phyloP scores from a whole-genome alignment of 148 eudicot genomes.

The Polygonum aviculare region DNA sequence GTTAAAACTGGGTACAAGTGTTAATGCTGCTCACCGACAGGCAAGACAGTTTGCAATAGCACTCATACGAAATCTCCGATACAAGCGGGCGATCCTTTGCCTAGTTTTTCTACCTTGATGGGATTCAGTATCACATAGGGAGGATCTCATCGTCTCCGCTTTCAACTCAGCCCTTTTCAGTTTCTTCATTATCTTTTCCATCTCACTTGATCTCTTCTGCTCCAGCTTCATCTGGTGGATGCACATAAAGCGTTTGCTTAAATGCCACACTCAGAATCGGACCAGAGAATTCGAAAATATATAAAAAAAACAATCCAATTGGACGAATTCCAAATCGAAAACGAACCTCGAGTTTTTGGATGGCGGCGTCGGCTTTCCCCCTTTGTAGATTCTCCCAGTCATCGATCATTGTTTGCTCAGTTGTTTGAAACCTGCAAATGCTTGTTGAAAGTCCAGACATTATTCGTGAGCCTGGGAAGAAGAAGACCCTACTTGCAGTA shows the following conservation, averaged over 20 bases:
- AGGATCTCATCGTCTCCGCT: constrained; percentile 64
- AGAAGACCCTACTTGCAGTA: no score
- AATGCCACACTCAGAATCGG: not conserved
- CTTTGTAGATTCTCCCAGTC: constrained; percentile 90
- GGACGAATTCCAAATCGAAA: not conserved
- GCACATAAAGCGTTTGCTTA: not conserved
- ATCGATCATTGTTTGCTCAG: constrained; percentile 64
- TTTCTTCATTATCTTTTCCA: constrained; percentile 65
- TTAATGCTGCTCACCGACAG: not conserved
- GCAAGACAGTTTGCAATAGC: not conserved
- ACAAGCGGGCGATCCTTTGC: not conserved
- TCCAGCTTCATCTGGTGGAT: constrained; percentile 71
- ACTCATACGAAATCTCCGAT: not conserved
- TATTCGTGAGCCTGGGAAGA: constrained; percentile 24
- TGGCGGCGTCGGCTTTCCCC: constrained; percentile 85
- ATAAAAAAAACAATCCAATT: no score
- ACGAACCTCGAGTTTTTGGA: constrained; percentile 66
- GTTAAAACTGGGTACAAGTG: no score
- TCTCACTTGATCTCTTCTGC: constrained; percentile 52
- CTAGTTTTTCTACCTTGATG: not conserved
- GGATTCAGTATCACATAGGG: constrained; percentile 19
- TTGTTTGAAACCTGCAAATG: constrained; percentile 43
- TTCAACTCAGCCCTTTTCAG: constrained; percentile 49
- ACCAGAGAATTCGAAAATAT: no score
- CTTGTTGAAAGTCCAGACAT: constrained; percentile 15